A percentile compares a stretch with the other conserved stretches of the same genome.
These are phyloP conservation scores for Fraxinus floribunda DNA, from an alignment of 305 asterid species.

Conservation along the genomic window DNA sequence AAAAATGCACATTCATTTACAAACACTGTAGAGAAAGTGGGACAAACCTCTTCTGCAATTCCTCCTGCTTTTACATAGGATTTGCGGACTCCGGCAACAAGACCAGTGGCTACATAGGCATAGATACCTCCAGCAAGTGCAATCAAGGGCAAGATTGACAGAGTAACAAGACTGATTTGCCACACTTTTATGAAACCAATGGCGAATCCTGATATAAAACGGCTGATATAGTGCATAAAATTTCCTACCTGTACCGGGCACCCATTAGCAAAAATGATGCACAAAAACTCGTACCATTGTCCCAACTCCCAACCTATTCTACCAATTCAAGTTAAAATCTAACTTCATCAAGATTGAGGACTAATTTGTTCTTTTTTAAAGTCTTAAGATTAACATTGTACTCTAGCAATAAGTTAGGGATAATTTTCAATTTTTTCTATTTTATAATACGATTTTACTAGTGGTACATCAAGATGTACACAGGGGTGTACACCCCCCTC, in stretches of 20 bases:
- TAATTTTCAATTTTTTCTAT: too few relatives aligned
- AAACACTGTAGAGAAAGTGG: background rate
- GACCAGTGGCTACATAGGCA: constrained; percentile 81
- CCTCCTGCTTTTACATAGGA: constrained; percentile 94
- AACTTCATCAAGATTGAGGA: too few relatives aligned
- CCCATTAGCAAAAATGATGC: background rate
- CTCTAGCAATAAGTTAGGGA: too few relatives aligned
- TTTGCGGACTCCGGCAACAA: constrained; percentile 79
- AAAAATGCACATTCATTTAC: background rate
- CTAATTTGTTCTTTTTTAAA: too few relatives aligned
- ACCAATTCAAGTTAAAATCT: too few relatives aligned
- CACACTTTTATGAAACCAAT: constrained; percentile 87
- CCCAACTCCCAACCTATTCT: background rate
- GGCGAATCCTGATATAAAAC: constrained; percentile 72
- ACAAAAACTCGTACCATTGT: background rate
- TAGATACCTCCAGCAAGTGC: constrained; percentile 93
- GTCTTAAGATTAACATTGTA: too few relatives aligned
- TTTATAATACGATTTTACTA: too few relatives aligned
- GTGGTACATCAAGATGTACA: too few relatives aligned
- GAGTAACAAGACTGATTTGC: constrained; percentile 95
- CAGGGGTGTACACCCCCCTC: too few relatives aligned
- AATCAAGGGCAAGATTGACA: constrained; percentile 85
- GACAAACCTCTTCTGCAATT: constrained; percentile 84
- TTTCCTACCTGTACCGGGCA: constrained; percentile 70
- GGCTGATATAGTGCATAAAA: constrained; percentile 82